Percentiles rank a stretch among this genome's conserved stretches.
Evolutionary conservation across 2,329 filamentous ascomycete genomes (phyloP).

Genomic region (Verticillium nubilum): DNA sequence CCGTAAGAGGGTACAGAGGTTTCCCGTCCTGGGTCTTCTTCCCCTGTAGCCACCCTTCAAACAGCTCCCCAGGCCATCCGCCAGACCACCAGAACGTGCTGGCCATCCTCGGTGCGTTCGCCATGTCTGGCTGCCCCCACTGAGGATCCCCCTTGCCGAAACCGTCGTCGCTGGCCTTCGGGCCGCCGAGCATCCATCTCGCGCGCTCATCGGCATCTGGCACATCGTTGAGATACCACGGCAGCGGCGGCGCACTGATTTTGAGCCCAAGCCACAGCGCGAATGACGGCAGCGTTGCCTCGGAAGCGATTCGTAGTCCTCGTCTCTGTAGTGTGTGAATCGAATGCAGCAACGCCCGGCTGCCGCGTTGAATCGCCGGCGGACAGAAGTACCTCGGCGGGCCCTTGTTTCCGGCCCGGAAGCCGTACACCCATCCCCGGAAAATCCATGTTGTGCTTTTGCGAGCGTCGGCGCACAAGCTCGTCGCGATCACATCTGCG

Average conservation of each 20-base stretch:
- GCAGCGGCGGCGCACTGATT: slow-evolving; percentile 28
- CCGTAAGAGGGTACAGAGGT: slow-evolving; percentile 16
- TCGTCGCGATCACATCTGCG: slow-evolving; percentile 23
- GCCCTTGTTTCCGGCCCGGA: slow-evolving; percentile 15
- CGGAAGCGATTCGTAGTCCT: slow-evolving; percentile 24
- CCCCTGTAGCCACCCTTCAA: slow-evolving; percentile 23
- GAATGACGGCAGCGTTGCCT: slow-evolving; percentile 28
- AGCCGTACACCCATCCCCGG: slow-evolving; percentile 22
- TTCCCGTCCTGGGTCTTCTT: slow-evolving; percentile 7
- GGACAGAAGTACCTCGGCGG: slow-evolving; percentile 26
- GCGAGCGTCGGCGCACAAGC: slow-evolving; percentile 21
- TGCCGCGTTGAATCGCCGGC: slow-evolving; percentile 27
- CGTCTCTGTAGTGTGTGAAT: slow-evolving; percentile 24
- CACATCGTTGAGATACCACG: slow-evolving; percentile 21
- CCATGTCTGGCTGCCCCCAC: background rate
- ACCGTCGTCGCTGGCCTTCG: slow-evolving; percentile 54
- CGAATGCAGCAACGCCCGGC: slow-evolving; percentile 22
- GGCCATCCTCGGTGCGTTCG: background rate
- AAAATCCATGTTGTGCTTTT: slow-evolving; percentile 23
- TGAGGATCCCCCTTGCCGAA: slow-evolving; percentile 34
- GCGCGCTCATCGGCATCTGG: slow-evolving; percentile 17
- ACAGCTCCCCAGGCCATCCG: slow-evolving; percentile 23
- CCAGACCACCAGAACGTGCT: slow-evolving; percentile 27
- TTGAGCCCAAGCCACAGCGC: slow-evolving; percentile 33
- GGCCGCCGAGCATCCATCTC: slow-evolving; percentile 20